Conservation (phyloP, 352 stramenopile species). For the Globisporangium rhizosaccharum region DNA sequence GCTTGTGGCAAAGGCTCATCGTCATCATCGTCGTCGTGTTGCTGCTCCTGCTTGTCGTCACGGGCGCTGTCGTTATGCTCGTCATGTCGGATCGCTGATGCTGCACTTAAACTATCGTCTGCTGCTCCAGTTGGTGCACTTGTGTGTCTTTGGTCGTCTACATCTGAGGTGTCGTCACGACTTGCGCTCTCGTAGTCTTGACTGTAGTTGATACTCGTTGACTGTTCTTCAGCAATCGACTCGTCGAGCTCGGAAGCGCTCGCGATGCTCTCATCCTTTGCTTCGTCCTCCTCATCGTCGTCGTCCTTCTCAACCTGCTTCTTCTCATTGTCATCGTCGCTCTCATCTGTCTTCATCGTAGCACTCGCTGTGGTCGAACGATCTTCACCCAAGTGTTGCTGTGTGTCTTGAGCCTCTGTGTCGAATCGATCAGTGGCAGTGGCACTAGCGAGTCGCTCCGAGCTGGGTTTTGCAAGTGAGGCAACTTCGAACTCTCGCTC, state of each 20-base stretch:
- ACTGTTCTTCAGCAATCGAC: slow-evolving; percentile 34
- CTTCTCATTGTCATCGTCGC: background rate
- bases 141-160: background rate
- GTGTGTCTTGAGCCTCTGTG: background rate
- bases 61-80: slow-evolving; percentile 6
- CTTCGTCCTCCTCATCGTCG: slow-evolving; percentile 39
- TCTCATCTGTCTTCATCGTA: background rate
- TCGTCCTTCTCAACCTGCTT: slow-evolving; percentile 20
- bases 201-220: slow-evolving; percentile 15
- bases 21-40: slow-evolving; percentile 4
- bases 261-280: slow-evolving; percentile 44
- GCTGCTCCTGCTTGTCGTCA: slow-evolving; percentile 10
- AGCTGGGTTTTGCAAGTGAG: background rate
- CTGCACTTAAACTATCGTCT: background rate
- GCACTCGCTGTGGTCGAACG: no score
- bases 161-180: slow-evolving; percentile 18
- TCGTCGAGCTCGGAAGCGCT: slow-evolving; percentile 57
- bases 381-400: no score
- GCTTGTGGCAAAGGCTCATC: slow-evolving; percentile 9
- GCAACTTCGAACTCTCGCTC: background rate
- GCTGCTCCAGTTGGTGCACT: slow-evolving; percentile 2
- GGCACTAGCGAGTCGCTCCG: background rate
- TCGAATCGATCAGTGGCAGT: background rate
- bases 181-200: slow-evolving; percentile 25
- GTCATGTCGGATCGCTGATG: slow-evolving; percentile 4